Base-by-base conservation (phyloP, 306 rosid species). In the Vicia villosa region DNA sequence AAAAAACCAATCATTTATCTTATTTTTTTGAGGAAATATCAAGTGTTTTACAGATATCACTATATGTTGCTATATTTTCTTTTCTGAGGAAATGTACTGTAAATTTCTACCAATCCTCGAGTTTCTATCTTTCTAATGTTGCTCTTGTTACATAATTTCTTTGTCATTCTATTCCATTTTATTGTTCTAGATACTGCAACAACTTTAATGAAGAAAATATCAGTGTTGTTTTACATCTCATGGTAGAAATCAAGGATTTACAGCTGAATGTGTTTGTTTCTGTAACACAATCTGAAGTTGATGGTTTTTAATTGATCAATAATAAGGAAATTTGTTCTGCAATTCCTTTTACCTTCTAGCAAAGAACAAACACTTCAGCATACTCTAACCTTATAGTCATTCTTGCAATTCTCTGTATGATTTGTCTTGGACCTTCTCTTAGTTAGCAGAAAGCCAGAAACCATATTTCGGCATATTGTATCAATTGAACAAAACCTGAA, bases 401-500 rank as follows among this genome's bases (percentile, higher is more conserved):
- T 69, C 34, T 54, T 36, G 26, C 46, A 42, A 73, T 38, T 64
- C 28, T 69, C 62, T 6, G 6, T 24, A 56, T 14, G 11, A 26
- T 36, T 64, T 65, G 26, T 63, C 50, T 58, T 22, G 43, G 66
- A 21, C 67, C 51, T 50, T 47, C 40, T 17, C 45, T 30, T 49
- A 41, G 8, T 63, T 54, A 11, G 14, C 68, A 24, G 42, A 52
- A 55, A 66, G n/a, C n/a, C n/a, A n/a, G n/a, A n/a, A n/a, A n/a
- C n/a, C 50, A 41, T 24, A 13, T 41, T 74, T 82, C 59, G 14
- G 40, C 56, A 78, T 37, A 57, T 70, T 13, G 10, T 63, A 52
- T 64, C 46, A 15, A 41, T 60, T 30, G 9, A 19, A 74, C 38
- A 21, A 56, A 58, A 38, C 54, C 66, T 73, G 70, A 82, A 73